A percentile compares a stretch with the other conserved stretches of the same genome.
phyloP scores from a whole-genome alignment of 495 filamentous ascomycete genomes.

The Tuber brumale region DNA sequence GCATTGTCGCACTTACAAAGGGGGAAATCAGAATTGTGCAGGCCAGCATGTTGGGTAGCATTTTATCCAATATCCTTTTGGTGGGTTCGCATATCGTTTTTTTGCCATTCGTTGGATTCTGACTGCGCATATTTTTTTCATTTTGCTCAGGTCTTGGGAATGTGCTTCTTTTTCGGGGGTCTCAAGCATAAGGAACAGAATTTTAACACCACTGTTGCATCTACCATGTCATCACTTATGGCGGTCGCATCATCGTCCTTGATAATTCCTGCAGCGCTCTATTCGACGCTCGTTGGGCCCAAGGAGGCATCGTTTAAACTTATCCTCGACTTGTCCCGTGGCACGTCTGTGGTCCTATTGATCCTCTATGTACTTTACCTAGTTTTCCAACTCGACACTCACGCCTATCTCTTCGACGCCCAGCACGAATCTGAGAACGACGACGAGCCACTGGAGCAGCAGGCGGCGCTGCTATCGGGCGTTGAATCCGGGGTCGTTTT shows the following conservation, averaged over 20 bases:
- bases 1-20: slow-evolving; percentile 79
- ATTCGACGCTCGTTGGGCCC: slow-evolving; percentile 48
- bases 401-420: slow-evolving; percentile 72
- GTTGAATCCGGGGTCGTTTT: slow-evolving; percentile 64
- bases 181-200: slow-evolving; percentile 61
- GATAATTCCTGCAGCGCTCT: slow-evolving; percentile 83
- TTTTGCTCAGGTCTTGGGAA: slow-evolving; percentile 60
- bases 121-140: not conserved
- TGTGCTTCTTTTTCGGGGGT: slow-evolving; percentile 91
- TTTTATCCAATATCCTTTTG: slow-evolving; percentile 89
- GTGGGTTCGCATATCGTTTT: slow-evolving; percentile 43
- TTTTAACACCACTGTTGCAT: slow-evolving; percentile 84
- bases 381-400: slow-evolving; percentile 79
- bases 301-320: slow-evolving; percentile 51
- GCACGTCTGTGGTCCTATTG: slow-evolving; percentile 83
- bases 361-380: slow-evolving; percentile 86
- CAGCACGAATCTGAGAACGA: slow-evolving; percentile 36
- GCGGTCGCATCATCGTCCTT: slow-evolving; percentile 81
- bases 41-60: slow-evolving; percentile 94
- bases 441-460: slow-evolving; percentile 44
- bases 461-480: slow-evolving; percentile 56
- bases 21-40: slow-evolving; percentile 92
- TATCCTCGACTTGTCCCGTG: slow-evolving; percentile 78
- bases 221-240: slow-evolving; percentile 95
- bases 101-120: slow-evolving; percentile 7